Evolutionary conservation across 1,139 yeast genomes (phyloP).

Genomic region (Diutina ranongensis): DNA sequence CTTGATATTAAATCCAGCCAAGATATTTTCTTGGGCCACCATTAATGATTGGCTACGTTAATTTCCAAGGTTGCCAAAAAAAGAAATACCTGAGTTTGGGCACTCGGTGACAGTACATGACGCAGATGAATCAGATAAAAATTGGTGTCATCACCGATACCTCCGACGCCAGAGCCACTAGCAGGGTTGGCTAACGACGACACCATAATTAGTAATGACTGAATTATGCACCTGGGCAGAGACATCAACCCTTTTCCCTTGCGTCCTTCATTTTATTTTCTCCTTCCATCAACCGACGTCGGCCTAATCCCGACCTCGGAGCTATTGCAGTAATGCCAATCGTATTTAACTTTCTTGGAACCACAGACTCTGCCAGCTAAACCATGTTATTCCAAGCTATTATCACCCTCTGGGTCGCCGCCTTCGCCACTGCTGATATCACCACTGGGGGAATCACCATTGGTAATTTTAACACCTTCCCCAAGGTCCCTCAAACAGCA

Average conservation of each 20-base stretch:
- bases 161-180: neutral
- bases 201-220: too few species aligned
- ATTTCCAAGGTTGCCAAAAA: too few species aligned
- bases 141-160: neutral
- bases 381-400: too few species aligned
- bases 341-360: neutral
- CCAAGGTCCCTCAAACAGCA: constrained; percentile 7
- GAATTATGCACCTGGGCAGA: too few species aligned
- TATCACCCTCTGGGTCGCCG: too few species aligned
- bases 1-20: too few species aligned
- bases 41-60: neutral
- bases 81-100: too few species aligned
- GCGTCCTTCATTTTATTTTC: neutral
- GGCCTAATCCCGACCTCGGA: neutral
- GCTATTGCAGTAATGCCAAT: neutral
- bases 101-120: too few species aligned
- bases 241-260: too few species aligned
- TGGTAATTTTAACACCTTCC: neutral
- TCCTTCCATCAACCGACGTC: neutral
- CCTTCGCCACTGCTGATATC: neutral
- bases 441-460: neutral
- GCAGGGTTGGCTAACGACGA: too few species aligned
- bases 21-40: neutral
- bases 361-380: too few species aligned
- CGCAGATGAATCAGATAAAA: too few species aligned